Base-by-base conservation (phyloP, 225 moss, liverwort and hornwort species). In the Anthoceros angustus region DNA sequence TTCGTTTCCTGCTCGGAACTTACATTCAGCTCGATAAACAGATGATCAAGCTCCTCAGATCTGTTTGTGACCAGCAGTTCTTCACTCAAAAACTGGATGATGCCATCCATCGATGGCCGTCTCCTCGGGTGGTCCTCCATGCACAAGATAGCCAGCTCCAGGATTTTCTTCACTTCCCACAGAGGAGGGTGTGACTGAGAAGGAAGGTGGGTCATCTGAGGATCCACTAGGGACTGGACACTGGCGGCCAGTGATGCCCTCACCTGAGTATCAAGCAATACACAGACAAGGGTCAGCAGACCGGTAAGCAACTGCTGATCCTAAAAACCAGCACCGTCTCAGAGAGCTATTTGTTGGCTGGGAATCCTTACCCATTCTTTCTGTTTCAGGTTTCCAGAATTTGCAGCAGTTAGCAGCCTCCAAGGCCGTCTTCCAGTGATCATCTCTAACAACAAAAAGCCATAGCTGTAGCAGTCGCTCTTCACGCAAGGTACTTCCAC, bases 111-210 rank as follows among this genome's bases (percentile, higher is more conserved):
- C 2, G 39, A 21, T 41, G 66, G 66, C 43, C 66, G 41, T 40
- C 23, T 24, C 15, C 41, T 24, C 5, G 66, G 42, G 10, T 42
- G 39, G 23, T 66, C 66, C 14, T 39, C 66, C 66, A 66, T 66
- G 39, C 66, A 66, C 66, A 42, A 12, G n/a, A 42, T 41, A n/a
- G 40, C 66, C 14, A 66, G 42, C 40, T 66, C 66, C 41, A 66
- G 40, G 42, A 66, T 41, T 43, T 66, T 66, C 43, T 66, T 39
- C 4, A 66, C 66, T 42, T 66, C 66, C 66, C 66, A 66, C 41
- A 66, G 42, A 24, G 66, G 66, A 41, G 39, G 66, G 24, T 65
- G 65, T 9, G 46, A 48, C 46, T 48, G 46, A 12, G 46, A 48
- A 12, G 46, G 46, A 12, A 48, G 46, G 46, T 55, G 55, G 55